Evolutionary conservation across 2,329 filamentous ascomycete genomes (phyloP).

Genomic region (Microdochium trichocladiopsis): DNA sequence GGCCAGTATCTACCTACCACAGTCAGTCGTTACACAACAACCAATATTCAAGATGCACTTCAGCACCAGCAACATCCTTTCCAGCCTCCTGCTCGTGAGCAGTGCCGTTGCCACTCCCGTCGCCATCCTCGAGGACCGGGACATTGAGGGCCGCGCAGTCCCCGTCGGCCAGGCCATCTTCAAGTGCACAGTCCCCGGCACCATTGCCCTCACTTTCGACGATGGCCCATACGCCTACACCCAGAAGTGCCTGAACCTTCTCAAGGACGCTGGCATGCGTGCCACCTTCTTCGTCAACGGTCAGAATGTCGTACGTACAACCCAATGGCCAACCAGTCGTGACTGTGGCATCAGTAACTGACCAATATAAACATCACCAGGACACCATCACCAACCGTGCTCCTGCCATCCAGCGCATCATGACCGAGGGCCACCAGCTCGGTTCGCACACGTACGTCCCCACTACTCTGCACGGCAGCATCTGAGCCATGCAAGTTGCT

Average conservation of each 20-base stretch:
- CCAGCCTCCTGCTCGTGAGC: not conserved
- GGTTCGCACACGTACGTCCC: constrained; percentile 37
- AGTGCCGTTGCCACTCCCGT: not conserved
- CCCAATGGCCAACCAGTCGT: not conserved
- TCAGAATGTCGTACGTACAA: not conserved
- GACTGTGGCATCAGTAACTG: not conserved
- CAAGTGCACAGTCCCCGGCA: constrained; percentile 17
- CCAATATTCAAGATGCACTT: not conserved
- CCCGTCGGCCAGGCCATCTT: constrained; percentile 24
- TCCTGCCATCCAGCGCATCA: constrained; percentile 15
- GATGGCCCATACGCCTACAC: not conserved
- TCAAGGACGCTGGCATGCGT: constrained; percentile 17
- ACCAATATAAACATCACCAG: not conserved
- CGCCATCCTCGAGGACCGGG: not conserved
- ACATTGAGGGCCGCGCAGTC: constrained; percentile 7
- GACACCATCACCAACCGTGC: constrained; percentile 17
- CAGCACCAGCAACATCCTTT: not conserved
- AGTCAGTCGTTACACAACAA: too few species aligned
- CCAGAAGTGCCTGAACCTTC: not conserved
- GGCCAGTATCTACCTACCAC: too few species aligned
- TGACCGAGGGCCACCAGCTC: constrained; percentile 37
- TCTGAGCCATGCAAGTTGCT: not conserved
- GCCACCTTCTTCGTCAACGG: constrained; percentile 27
- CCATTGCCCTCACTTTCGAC: constrained; percentile 4
- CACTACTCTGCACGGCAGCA: not conserved